Percentiles rank a stretch among this genome's conserved stretches.
phyloP scores from a whole-genome alignment of 345 rosid species.

The Nasturtium officinale region DNA sequence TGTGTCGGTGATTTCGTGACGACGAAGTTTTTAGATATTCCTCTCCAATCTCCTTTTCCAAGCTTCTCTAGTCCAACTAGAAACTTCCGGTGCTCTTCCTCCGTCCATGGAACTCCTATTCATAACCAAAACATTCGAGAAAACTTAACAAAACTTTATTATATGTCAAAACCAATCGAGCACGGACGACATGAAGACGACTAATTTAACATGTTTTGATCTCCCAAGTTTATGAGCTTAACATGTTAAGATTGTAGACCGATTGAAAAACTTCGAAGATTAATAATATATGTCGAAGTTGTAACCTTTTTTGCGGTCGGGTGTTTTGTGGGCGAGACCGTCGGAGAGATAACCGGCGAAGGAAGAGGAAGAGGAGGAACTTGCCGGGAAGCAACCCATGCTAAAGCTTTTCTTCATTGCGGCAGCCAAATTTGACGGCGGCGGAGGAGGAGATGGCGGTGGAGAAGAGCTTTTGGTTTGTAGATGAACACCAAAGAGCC shows the following conservation, averaged over 20 bases:
- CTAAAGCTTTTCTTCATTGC: slow-evolving; percentile 43
- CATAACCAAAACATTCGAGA: neutral
- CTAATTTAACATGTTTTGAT: neutral
- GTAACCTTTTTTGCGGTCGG: slow-evolving; percentile 43
- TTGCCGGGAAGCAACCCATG: slow-evolving; percentile 41
- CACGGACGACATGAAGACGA: neutral
- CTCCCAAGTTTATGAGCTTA: neutral
- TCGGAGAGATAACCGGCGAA: slow-evolving; percentile 41
- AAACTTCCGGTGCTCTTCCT: slow-evolving; percentile 70
- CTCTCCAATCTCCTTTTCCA: slow-evolving; percentile 87
- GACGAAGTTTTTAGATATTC: slow-evolving; percentile 73
- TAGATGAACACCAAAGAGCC: slow-evolving; percentile 46
- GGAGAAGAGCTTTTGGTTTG: slow-evolving; percentile 37
- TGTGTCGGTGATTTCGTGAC: slow-evolving; percentile 80
- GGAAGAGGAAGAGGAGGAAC: slow-evolving; percentile 44
- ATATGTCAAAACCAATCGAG: neutral
- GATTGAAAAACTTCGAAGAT: neutral
- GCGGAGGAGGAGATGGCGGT: slow-evolving; percentile 18
- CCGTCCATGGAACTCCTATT: slow-evolving; percentile 82
- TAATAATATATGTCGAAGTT: neutral
- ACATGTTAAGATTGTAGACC: too few relatives aligned
- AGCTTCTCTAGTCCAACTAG: slow-evolving; percentile 68
- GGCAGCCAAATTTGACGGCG: slow-evolving; percentile 24
- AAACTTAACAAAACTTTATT: neutral
- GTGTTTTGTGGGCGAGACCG: slow-evolving; percentile 38